phyloP scores from a whole-genome alignment of 805 yeast genomes.

The Candida xiaguanensis region DNA sequence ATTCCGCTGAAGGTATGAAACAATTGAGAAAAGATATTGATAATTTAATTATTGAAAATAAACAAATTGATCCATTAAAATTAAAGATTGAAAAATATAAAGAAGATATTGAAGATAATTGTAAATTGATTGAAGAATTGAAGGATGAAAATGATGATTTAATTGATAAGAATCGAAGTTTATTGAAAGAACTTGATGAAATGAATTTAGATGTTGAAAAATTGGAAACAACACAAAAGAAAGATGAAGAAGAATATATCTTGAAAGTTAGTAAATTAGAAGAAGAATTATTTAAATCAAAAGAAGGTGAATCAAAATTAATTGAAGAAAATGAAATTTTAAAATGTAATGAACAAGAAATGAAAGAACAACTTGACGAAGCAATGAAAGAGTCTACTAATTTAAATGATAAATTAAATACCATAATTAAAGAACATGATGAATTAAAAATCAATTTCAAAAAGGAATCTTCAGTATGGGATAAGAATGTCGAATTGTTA shows the following conservation, averaged over 20 bases:
- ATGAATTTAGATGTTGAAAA: not conserved
- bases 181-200: not conserved
- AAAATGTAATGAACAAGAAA: not conserved
- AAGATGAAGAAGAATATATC: not conserved
- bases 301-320: conserved; percentile 3
- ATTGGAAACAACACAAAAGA: not conserved
- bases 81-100: not conserved
- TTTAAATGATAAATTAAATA: not conserved
- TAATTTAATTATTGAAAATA: not conserved
- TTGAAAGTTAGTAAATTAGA: not conserved
- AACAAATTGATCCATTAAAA: not conserved
- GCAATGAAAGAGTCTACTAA: not conserved
- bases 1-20: conserved; percentile 1
- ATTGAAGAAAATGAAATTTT: not conserved
- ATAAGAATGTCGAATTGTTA: not conserved
- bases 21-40: not conserved
- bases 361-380: not conserved
- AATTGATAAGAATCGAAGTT: not conserved
- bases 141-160: not conserved
- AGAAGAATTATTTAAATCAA: conserved; percentile 1
- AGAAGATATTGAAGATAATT: not conserved
- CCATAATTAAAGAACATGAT: not conserved
- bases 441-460: not conserved
- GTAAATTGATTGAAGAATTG: not conserved
- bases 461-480: not conserved